Evolutionary conservation across 345 rosid genomes (phyloP).

Genomic region (Carallia brachiata): DNA sequence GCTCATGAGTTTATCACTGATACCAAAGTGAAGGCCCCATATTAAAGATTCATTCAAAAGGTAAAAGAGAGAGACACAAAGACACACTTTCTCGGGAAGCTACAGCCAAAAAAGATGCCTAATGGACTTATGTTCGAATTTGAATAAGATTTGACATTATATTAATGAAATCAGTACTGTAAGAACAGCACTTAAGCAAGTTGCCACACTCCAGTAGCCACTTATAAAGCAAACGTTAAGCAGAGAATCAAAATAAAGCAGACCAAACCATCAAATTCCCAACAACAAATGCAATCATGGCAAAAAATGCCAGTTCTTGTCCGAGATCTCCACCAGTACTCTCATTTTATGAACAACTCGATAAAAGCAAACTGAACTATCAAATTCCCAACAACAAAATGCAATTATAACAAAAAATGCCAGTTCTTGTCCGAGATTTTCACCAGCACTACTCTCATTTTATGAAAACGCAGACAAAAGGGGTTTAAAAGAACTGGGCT

Average conservation of each 20-base stretch:
- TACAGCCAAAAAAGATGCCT: slow-evolving; percentile 18
- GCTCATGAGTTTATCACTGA: neutral
- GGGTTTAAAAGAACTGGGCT: slow-evolving; percentile 3
- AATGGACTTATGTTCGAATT: slow-evolving; percentile 10
- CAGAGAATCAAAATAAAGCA: neutral
- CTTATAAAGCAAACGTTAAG: no score
- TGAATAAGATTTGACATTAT: slow-evolving; percentile 7
- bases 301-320: slow-evolving; percentile 26
- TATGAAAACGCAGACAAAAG: neutral
- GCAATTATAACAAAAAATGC: slow-evolving; percentile 11
- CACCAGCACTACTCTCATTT: slow-evolving; percentile 24
- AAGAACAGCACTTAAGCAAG: no score
- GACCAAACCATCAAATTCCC: slow-evolving; percentile 6
- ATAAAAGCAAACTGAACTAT: slow-evolving; percentile 8
- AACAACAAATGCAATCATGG: neutral
- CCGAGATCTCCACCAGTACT: slow-evolving; percentile 44
- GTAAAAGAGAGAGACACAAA: slow-evolving; percentile 4
- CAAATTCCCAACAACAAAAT: no score
- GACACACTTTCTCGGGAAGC: slow-evolving; percentile 17
- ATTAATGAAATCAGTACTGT: no score
- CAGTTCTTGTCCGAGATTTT: slow-evolving; percentile 44
- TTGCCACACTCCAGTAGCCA: no score
- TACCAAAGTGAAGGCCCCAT: slow-evolving; percentile 11
- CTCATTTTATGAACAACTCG: slow-evolving; percentile 8
- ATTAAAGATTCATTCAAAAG: neutral